Evolutionary conservation across 257 asterid species (phyloP).

Genomic region (Solanum sejunctum): DNA sequence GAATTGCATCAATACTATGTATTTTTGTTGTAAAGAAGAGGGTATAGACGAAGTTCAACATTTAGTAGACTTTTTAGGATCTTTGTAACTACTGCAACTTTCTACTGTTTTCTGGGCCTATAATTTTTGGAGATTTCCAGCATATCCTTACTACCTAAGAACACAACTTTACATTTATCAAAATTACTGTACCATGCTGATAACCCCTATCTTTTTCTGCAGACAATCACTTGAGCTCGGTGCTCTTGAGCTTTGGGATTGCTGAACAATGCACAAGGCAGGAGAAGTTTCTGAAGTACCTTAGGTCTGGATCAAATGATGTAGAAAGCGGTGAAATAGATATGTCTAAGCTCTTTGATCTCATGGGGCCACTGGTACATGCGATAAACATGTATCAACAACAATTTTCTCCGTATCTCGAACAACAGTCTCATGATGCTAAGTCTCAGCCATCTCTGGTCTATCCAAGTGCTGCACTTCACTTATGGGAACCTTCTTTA

Average conservation of each 20-base stretch:
- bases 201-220: not conserved
- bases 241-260: conserved; percentile 42
- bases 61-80: not conserved
- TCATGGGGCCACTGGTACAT: conserved; percentile 32
- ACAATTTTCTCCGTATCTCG: conserved; percentile 13
- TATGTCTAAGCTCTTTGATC: conserved; percentile 25
- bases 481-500: conserved; percentile 26
- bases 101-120: not conserved
- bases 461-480: conserved; percentile 40
- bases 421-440: conserved; percentile 11
- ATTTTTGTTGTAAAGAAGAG: not conserved
- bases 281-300: conserved; percentile 49
- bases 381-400: conserved; percentile 21
- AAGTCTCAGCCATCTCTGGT: conserved; percentile 33
- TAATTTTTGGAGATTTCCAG: not conserved
- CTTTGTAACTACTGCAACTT: not conserved
- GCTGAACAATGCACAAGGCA: conserved; percentile 44
- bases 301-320: conserved; percentile 43
- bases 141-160: not conserved
- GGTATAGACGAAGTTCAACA: not conserved
- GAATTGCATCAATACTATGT: not conserved
- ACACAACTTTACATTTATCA: not conserved
- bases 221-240: conserved; percentile 31
- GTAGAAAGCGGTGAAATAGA: conserved; percentile 29
- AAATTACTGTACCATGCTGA: not conserved